Evolutionary conservation across 2,329 filamentous ascomycete species (phyloP).

Genomic region (Talaromyces sp.): DNA sequence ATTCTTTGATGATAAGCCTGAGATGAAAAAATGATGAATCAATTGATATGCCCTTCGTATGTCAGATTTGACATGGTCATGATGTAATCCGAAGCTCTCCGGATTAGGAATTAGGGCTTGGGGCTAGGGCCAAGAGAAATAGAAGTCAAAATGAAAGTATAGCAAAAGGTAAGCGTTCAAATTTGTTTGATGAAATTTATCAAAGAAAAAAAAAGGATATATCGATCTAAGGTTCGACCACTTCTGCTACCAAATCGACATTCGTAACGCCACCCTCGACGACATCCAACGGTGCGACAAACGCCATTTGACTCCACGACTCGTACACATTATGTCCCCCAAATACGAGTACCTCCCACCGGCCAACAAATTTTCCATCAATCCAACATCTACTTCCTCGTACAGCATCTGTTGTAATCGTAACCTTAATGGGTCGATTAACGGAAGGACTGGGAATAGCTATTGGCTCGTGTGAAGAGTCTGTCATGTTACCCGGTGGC

Average conservation of each 20-base stretch:
- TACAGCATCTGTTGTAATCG: constrained; percentile 40
- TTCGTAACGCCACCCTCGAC: neutral
- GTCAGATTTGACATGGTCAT: neutral
- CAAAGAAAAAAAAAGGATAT: neutral
- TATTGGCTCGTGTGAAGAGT: constrained; percentile 42
- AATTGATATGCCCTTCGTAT: neutral
- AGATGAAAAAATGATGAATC: too few relatives aligned
- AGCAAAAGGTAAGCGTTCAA: too few relatives aligned
- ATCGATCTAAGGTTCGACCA: neutral
- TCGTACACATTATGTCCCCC: constrained; percentile 48
- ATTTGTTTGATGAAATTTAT: neutral
- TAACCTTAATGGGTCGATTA: constrained; percentile 20
- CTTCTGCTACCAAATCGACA: neutral
- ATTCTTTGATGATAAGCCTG: neutral
- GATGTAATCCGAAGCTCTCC: constrained; percentile 2
- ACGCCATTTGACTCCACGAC: constrained; percentile 54
- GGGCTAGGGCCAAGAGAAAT: neutral
- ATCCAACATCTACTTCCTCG: constrained; percentile 48
- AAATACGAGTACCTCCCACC: constrained; percentile 53
- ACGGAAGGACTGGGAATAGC: constrained; percentile 25
- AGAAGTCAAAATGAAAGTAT: neutral
- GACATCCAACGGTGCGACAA: constrained; percentile 46
- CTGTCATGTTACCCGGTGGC: constrained; percentile 27
- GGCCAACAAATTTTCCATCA: constrained; percentile 40
- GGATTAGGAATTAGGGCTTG: constrained; percentile 1